These are phyloP conservation scores for Volutella citrinella DNA, from an alignment of 2,329 filamentous ascomycete genomes.

Conservation along the genomic window DNA sequence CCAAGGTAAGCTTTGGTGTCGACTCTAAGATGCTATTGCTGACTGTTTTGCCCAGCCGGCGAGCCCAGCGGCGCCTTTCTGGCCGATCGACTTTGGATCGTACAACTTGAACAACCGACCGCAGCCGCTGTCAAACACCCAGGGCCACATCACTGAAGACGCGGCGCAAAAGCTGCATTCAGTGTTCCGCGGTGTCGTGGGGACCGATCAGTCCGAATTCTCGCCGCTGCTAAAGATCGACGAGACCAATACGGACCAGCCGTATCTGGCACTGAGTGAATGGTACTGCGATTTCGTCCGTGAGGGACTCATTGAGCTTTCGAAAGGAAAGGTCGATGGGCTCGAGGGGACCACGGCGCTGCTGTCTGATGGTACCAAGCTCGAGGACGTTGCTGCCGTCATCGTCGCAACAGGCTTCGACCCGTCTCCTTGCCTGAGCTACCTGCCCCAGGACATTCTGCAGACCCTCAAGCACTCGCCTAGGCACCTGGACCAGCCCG, in stretches of 20 bases:
- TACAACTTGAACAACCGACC: slow-evolving; percentile 67
- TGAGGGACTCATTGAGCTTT: slow-evolving; percentile 54
- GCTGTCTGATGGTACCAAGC: slow-evolving; percentile 25
- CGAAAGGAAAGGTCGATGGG: slow-evolving; percentile 42
- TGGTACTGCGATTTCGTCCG: slow-evolving; percentile 73
- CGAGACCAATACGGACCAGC: slow-evolving; percentile 46
- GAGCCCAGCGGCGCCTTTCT: slow-evolving; percentile 54
- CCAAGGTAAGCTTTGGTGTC: slow-evolving; percentile 36
- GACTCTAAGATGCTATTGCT: background rate
- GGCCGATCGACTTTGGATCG: slow-evolving; percentile 69
- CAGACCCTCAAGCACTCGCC: slow-evolving; percentile 56
- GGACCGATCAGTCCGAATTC: slow-evolving; percentile 53
- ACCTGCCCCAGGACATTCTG: slow-evolving; percentile 57
- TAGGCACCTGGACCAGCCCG: slow-evolving; percentile 51
- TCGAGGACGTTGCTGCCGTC: slow-evolving; percentile 62
- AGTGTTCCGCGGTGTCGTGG: slow-evolving; percentile 46
- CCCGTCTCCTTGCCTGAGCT: slow-evolving; percentile 60
- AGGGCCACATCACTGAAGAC: slow-evolving; percentile 61
- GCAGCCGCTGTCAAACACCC: slow-evolving; percentile 55
- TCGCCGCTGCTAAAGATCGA: slow-evolving; percentile 40
- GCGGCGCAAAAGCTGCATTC: slow-evolving; percentile 53
- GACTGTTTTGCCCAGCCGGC: slow-evolving; percentile 33
- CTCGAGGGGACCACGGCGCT: slow-evolving; percentile 35
- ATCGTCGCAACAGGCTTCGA: slow-evolving; percentile 76
- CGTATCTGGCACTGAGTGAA: slow-evolving; percentile 68